phyloP scores from a whole-genome alignment of 2,329 filamentous ascomycete genomes.

The Monosporascus ibericus region DNA sequence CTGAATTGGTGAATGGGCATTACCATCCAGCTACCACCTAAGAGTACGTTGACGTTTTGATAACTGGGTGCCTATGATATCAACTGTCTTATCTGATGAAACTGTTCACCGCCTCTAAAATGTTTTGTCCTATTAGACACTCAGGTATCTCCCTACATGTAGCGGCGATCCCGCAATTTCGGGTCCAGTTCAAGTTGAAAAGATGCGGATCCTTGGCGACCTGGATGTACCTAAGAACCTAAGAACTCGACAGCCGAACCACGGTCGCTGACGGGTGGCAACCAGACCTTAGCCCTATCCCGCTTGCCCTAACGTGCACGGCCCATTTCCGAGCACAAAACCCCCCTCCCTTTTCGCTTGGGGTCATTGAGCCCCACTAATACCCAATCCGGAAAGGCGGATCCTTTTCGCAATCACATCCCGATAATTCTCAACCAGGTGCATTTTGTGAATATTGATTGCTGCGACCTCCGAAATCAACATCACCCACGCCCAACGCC shows the following conservation, averaged over 20 bases:
- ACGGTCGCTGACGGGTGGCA: neutral
- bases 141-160: too few relatives aligned
- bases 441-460: neutral
- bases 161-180: too few relatives aligned
- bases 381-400: neutral
- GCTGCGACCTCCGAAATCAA: neutral
- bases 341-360: neutral
- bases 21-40: too few relatives aligned
- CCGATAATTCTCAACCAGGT: neutral
- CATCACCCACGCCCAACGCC: slow-evolving; percentile 11
- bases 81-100: too few relatives aligned
- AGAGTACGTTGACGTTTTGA: too few relatives aligned
- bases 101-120: too few relatives aligned
- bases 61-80: too few relatives aligned
- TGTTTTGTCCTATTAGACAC: too few relatives aligned
- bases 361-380: neutral
- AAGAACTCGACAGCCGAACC: neutral
- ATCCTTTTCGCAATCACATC: neutral
- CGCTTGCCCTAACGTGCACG: neutral
- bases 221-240: too few relatives aligned
- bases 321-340: neutral
- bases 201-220: too few relatives aligned
- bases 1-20: too few relatives aligned
- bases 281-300: neutral
- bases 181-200: too few relatives aligned